Conservation (phyloP, 2,329 filamentous ascomycete species). For the Fusarium subglutinans region DNA sequence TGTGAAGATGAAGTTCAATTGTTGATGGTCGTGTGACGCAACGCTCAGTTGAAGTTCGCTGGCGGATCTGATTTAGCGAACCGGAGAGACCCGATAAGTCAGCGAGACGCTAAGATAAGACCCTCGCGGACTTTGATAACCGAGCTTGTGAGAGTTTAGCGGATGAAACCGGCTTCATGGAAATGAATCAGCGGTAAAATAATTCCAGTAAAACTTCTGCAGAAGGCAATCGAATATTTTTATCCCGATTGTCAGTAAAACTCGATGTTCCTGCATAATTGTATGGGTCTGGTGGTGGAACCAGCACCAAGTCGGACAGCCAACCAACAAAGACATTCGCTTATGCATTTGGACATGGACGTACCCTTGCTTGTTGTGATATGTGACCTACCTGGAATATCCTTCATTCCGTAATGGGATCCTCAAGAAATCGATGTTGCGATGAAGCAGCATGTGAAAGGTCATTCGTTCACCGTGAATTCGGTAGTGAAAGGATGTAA, state of each 20-base stretch:
- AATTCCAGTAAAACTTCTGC: background rate
- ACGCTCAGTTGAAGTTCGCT: background rate
- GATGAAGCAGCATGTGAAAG: background rate
- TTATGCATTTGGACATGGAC: background rate
- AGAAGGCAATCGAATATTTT: background rate
- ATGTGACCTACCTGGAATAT: too few relatives aligned
- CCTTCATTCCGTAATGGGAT: too few relatives aligned
- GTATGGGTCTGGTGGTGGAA: background rate
- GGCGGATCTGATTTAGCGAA: background rate
- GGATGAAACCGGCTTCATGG: slow-evolving; percentile 8
- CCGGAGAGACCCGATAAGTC: slow-evolving; percentile 1
- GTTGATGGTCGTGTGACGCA: slow-evolving; percentile 17
- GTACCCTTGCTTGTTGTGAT: background rate
- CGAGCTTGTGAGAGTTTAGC: background rate
- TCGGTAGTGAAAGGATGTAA: rapidly evolving
- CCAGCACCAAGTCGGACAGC: background rate
- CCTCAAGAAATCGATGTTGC: rapidly evolving
- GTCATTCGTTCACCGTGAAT: background rate
- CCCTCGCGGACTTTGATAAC: background rate
- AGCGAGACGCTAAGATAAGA: background rate
- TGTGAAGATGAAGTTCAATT: background rate
- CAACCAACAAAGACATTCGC: background rate
- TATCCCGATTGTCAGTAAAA: too few relatives aligned
- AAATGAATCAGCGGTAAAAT: background rate
- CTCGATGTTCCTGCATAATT: background rate